These are phyloP conservation scores for Ceratobasidium sp. DNA, from an alignment of 1,284 basidiomycete species.

Conservation along the genomic window DNA sequence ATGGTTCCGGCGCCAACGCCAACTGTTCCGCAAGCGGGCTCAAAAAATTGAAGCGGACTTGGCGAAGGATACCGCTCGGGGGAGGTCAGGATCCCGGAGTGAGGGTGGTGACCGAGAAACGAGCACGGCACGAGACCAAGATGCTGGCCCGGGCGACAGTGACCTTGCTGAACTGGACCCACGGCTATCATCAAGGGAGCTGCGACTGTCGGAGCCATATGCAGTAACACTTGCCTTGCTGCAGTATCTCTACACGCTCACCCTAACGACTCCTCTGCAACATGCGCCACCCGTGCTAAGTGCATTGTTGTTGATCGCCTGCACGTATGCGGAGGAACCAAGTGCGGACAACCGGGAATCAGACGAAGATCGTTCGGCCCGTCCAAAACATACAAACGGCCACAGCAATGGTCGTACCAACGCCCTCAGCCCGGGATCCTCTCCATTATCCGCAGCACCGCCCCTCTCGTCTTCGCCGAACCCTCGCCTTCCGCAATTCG, in stretches of 20 bases:
- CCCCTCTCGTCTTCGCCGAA: conserved; percentile 1
- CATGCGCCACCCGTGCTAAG: conserved; percentile 90
- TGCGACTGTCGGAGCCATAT: conserved; percentile 89
- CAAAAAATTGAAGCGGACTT: conserved; percentile 67
- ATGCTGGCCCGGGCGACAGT: conserved; percentile 20
- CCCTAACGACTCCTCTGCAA: conserved; percentile 89
- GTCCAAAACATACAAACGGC: conserved; percentile 22
- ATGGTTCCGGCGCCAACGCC: conserved; percentile 87
- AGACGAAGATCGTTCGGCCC: neutral
- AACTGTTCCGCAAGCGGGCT: conserved; percentile 68
- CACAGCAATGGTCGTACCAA: conserved; percentile 13
- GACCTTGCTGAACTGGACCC: conserved; percentile 66
- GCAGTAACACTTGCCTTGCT: conserved; percentile 89
- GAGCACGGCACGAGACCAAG: neutral
- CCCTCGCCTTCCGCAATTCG: conserved; percentile 36
- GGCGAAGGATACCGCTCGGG: conserved; percentile 55
- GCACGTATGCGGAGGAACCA: conserved; percentile 70
- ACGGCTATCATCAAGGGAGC: conserved; percentile 79
- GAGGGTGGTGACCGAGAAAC: conserved; percentile 3
- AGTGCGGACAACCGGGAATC: neutral
- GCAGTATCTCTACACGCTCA: conserved; percentile 92
- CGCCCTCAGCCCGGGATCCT: conserved; percentile 20
- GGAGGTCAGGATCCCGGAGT: conserved; percentile 31
- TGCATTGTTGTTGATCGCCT: conserved; percentile 85
- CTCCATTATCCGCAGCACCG: conserved; percentile 26